These are phyloP conservation scores for Endotrypanum monterogeii DNA, from an alignment of 208 protist species.

Conservation along the genomic window DNA sequence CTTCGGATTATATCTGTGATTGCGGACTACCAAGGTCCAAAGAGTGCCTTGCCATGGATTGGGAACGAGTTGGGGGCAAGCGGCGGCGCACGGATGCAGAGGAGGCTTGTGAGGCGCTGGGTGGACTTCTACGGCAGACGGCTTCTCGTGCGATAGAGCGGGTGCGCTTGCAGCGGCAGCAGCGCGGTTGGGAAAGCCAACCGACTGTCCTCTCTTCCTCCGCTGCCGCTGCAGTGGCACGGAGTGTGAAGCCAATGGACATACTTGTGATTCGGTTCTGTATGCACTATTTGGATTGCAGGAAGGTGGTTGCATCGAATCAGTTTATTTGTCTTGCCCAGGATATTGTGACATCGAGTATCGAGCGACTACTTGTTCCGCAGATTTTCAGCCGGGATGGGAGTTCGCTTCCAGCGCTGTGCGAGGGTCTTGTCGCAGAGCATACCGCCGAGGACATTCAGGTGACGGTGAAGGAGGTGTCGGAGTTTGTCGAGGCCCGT, in stretches of 20 bases:
- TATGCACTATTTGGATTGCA: conserved; percentile 71
- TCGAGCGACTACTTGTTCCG: conserved; percentile 65
- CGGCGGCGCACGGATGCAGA: conserved; percentile 47
- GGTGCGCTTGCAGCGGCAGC: conserved; percentile 44
- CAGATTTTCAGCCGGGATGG: conserved; percentile 44
- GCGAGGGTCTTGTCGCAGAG: conserved; percentile 75
- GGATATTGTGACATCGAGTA: conserved; percentile 56
- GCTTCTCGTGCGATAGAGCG: conserved; percentile 75
- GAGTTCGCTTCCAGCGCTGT: conserved; percentile 57
- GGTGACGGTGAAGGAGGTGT: conserved; percentile 57
- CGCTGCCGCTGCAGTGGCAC: conserved; percentile 16
- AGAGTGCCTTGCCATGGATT: neutral
- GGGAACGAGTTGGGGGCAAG: conserved; percentile 29
- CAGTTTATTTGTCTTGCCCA: conserved; percentile 80
- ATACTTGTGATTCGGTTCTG: conserved; percentile 73
- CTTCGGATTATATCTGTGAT: too few relatives aligned
- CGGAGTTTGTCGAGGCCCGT: conserved; percentile 77
- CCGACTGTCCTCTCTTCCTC: conserved; percentile 5
- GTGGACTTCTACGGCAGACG: conserved; percentile 71
- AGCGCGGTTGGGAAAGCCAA: conserved; percentile 9
- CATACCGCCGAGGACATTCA: conserved; percentile 73
- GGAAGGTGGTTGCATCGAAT: conserved; percentile 27
- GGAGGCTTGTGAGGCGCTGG: conserved; percentile 68
- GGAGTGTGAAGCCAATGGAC: conserved; percentile 66
- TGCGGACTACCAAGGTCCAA: neutral